Conservation (phyloP, 208 protist species). For the Leishmania amazonensis region DNA sequence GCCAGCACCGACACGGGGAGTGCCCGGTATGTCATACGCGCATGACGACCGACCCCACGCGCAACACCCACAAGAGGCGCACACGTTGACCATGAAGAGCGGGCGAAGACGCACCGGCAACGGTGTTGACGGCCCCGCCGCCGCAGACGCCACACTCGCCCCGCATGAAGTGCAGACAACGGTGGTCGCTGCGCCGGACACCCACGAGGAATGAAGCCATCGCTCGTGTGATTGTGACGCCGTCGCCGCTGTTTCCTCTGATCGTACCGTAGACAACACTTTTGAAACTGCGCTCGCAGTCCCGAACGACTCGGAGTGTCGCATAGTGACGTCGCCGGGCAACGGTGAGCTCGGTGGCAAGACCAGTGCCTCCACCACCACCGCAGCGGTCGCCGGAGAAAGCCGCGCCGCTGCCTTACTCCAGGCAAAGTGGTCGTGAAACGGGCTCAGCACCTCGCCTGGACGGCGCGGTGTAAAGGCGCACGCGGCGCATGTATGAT, state of each 20-base stretch:
- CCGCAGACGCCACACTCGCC: not conserved
- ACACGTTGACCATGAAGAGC: constrained; percentile 22
- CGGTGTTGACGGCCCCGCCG: not conserved
- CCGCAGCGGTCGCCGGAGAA: not conserved
- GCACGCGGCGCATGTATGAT: constrained; percentile 26
- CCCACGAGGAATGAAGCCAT: not conserved
- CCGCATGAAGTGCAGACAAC: not conserved
- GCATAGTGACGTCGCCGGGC: constrained; percentile 7
- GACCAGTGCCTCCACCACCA: constrained; percentile 10
- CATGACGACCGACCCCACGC: constrained; percentile 23
- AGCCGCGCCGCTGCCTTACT: constrained; percentile 4
- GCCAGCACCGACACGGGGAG: not conserved
- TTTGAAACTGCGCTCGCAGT: not conserved
- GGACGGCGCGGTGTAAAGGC: constrained; percentile 12
- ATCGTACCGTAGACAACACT: not conserved
- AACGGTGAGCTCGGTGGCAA: constrained; percentile 1
- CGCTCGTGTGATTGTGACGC: not conserved
- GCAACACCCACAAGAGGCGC: constrained; percentile 17
- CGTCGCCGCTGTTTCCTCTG: not conserved
- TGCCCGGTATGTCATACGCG: constrained; percentile 11
- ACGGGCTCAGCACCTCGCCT: constrained; percentile 19
- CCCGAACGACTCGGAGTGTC: not conserved
- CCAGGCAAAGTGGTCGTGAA: constrained; percentile 19
- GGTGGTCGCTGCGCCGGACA: not conserved
- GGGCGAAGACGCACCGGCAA: not conserved